phyloP scores from a whole-genome alignment of 495 filamentous ascomycete species.

The Daldinia grandis region DNA sequence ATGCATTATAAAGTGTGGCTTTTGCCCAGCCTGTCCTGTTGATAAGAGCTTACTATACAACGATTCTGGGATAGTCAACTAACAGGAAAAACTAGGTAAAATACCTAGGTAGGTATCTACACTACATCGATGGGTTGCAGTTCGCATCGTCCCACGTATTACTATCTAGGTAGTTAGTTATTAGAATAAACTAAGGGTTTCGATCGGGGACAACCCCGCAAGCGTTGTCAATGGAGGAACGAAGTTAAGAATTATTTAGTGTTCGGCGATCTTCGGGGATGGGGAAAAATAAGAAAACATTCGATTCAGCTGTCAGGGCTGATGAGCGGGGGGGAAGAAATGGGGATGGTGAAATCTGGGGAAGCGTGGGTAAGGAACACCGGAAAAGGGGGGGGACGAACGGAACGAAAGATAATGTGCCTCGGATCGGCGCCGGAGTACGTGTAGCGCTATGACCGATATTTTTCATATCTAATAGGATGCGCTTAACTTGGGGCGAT shows the following conservation, averaged over 20 bases:
- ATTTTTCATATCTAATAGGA: no score
- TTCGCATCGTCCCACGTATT: slow-evolving; percentile 10
- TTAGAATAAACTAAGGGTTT: neutral
- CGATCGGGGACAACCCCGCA: slow-evolving; percentile 34
- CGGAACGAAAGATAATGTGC: neutral
- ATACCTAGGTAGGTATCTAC: neutral
- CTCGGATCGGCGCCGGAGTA: slow-evolving; percentile 18
- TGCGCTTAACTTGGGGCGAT: neutral
- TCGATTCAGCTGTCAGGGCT: slow-evolving; percentile 27
- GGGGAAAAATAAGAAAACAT: slow-evolving; percentile 27
- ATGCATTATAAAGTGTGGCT: neutral
- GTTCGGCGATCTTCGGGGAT: slow-evolving; percentile 26
- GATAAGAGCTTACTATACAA: slow-evolving; percentile 25
- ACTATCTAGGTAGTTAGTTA: neutral
- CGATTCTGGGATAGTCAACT: neutral
- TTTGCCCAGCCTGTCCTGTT: neutral
- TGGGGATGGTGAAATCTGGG: slow-evolving; percentile 27
- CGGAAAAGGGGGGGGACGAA: neutral
- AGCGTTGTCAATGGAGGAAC: slow-evolving; percentile 4
- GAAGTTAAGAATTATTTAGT: neutral
- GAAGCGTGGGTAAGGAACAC: slow-evolving; percentile 12
- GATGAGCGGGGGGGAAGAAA: slow-evolving; percentile 11
- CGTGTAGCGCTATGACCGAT: no score
- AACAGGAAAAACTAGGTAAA: slow-evolving; percentile 1
- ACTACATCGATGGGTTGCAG: slow-evolving; percentile 6